Conservation (phyloP, 2,329 filamentous ascomycete genomes). For the Stagonosporopsis rhizophila region DNA sequence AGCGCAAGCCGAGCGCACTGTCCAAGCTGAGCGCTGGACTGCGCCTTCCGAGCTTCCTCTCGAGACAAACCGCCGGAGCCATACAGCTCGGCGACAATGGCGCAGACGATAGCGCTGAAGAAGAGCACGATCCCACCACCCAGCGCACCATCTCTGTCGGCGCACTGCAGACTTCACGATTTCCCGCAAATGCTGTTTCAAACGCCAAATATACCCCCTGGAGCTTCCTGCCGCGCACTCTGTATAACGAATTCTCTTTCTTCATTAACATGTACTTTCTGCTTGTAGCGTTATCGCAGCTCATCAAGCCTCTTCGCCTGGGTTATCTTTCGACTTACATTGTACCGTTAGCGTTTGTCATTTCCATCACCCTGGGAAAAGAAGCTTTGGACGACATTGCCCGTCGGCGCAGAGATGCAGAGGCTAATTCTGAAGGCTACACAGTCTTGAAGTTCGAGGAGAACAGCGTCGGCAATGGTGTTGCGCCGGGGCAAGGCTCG, state of each 20-base stretch:
- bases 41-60: slow-evolving; percentile 72
- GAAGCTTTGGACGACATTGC: slow-evolving; percentile 95
- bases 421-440: slow-evolving; percentile 93
- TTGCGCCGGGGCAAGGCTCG: slow-evolving; percentile 41
- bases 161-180: slow-evolving; percentile 73
- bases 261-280: slow-evolving; percentile 99
- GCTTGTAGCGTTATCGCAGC: slow-evolving; percentile 91
- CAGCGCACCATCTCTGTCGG: slow-evolving; percentile 80
- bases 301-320: slow-evolving; percentile 86
- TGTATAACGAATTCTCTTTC: slow-evolving; percentile 99
- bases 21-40: slow-evolving; percentile 61
- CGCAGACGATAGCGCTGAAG: slow-evolving; percentile 51
- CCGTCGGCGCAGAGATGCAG: slow-evolving; percentile 82
- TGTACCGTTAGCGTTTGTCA: slow-evolving; percentile 88
- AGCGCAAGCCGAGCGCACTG: slow-evolving; percentile 44
- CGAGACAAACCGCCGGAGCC: slow-evolving; percentile 33
- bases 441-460: slow-evolving; percentile 76
- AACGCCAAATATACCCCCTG: slow-evolving; percentile 98
- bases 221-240: slow-evolving; percentile 89
- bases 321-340: slow-evolving; percentile 96
- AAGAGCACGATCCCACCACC: slow-evolving; percentile 66
- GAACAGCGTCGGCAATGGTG: slow-evolving; percentile 49
- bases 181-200: slow-evolving; percentile 89
- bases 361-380: slow-evolving; percentile 91
- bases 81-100: slow-evolving; percentile 33